Base-by-base conservation (phyloP, 257 asterid species). In the Apocynum venetum region DNA sequence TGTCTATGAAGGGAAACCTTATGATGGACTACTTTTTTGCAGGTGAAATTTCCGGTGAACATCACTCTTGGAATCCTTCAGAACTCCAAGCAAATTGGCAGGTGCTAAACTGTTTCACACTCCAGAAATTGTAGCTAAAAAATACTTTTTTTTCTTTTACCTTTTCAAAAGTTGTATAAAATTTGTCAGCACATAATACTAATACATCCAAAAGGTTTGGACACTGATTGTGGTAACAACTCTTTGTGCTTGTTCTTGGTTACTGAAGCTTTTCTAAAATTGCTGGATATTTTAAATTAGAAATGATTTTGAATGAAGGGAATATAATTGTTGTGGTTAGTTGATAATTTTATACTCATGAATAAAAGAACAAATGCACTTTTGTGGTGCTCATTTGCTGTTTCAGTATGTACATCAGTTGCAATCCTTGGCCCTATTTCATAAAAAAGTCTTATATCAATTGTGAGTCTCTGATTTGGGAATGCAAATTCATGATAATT, bases 11-110 rank as follows among this genome's bases (percentile, higher is more conserved):
- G 66, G 70, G 59, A 46, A 41, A 53, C 56, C 25, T 68, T 55
- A 20, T 7, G 47, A 38, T 83, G 52, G 69, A 76, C 78, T 75
- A 70, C 73, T 78, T 75, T 79, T 82, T 66, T 79, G 80, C 90
- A 94, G 98, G 92, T 74, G 90, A 85, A 78, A 80, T 81, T 82
- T 83, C 85, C 71, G 74, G 81, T 76, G 87, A 83, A 76, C 94
- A 80, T 72, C 90, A 80, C 64, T 53, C 87, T 75, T 85, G 83
- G 84, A 71, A 61, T 81, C 74, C 87, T 76, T 72, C 84, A 77
- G 85, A 86, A 71, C 83, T 73, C 79, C 92, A 81, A 81, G 80
- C 80, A 77, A 86, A 82, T 82, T 88, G 87, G 94, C 94, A 89
- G 89, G 93, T 83, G 77, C 73, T 46, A 41, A 59, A 53, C 56